Percentiles rank a stretch among this genome's conserved stretches.
Evolutionary conservation across 176 grass and related monocot genomes (phyloP).

Genomic region (Eleusine indica): DNA sequence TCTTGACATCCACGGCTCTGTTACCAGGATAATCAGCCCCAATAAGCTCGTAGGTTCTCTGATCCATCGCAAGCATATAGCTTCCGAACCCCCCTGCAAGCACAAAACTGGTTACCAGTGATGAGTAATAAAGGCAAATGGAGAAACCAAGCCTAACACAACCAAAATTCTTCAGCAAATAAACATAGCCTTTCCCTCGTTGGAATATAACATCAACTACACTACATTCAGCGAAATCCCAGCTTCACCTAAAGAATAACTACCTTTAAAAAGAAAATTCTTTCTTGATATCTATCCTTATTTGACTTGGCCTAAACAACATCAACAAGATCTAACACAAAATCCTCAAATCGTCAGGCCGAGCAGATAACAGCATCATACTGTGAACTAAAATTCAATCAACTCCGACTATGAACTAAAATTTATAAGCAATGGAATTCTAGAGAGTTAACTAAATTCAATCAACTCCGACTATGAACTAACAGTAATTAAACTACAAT

Average conservation of each 20-base stretch:
- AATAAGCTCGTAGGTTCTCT: slow-evolving; percentile 86
- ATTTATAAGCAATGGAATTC: neutral
- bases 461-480: neutral
- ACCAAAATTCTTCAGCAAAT: neutral
- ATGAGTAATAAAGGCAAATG: neutral
- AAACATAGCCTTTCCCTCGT: neutral
- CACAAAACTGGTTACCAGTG: neutral
- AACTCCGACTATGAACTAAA: neutral
- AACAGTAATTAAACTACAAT: neutral
- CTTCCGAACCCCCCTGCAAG: slow-evolving; percentile 68
- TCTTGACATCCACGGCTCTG: slow-evolving; percentile 78
- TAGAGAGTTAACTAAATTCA: neutral
- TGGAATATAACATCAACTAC: neutral
- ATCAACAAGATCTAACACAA: neutral
- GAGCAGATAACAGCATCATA: neutral
- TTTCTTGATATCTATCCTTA: neutral
- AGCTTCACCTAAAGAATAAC: neutral
- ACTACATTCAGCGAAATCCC: neutral
- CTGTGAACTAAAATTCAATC: neutral
- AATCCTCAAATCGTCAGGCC: neutral
- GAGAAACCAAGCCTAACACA: neutral
- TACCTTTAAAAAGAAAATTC: neutral
- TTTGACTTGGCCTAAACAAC: neutral
- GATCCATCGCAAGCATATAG: slow-evolving; percentile 85
- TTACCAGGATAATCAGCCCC: slow-evolving; percentile 86